Conservation (phyloP, 176 grass and related monocot species). For the Rhynchospora pubera region DNA sequence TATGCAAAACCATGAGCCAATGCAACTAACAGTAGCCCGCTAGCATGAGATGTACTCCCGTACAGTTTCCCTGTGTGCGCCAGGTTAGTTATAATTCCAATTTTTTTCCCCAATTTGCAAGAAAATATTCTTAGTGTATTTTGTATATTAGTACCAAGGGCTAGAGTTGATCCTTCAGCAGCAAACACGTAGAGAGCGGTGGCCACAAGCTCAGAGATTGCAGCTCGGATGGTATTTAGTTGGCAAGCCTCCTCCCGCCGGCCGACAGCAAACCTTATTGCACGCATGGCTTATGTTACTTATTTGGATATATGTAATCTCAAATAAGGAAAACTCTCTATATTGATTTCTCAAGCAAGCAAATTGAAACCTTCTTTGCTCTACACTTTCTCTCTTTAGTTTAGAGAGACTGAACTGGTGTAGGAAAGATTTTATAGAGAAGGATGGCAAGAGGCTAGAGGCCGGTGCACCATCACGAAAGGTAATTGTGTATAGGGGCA, state of each 20-base stretch:
- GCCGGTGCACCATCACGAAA: neutral
- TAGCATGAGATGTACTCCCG: conserved; percentile 40
- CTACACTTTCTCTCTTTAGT: no score
- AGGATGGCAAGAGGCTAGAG: neutral
- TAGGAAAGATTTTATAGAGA: conserved; percentile 19
- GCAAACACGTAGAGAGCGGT: conserved; percentile 83
- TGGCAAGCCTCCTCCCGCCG: conserved; percentile 38
- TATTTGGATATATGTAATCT: neutral
- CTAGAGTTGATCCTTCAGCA: conserved; percentile 66
- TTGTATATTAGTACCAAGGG: no score
- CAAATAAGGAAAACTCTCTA: neutral
- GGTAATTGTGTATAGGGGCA: neutral
- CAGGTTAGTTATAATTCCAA: neutral
- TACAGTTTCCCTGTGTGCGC: conserved; percentile 61
- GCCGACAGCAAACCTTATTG: conserved; percentile 23
- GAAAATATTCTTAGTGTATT: no score
- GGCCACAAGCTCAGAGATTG: conserved; percentile 67
- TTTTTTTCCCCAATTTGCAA: no score
- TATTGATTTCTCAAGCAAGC: no score
- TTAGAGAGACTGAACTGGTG: neutral
- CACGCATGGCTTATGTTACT: conserved; percentile 34
- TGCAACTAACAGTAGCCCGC: conserved; percentile 53
- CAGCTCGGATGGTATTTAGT: conserved; percentile 43
- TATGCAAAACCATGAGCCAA: conserved; percentile 65
- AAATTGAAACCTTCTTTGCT: neutral